Base-by-base conservation (phyloP, 345 rosid genomes). In the Hirschfeldia incana region DNA sequence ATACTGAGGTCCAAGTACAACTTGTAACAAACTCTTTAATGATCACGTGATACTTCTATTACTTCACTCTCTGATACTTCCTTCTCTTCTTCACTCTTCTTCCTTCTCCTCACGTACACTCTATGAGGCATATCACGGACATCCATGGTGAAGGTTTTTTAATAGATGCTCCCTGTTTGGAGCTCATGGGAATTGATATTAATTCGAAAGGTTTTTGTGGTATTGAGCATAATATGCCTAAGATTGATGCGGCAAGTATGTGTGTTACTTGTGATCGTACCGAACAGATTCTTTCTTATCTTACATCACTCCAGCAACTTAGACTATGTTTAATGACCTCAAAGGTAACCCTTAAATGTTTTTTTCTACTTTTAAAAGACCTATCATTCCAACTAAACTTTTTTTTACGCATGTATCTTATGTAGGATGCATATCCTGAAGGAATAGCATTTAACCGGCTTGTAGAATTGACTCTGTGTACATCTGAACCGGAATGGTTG, bases 81-180 rank as follows among this genome's bases (percentile, higher is more conserved):
- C n/a, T n/a, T n/a, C n/a, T n/a, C n/a, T n/a, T n/a, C n/a, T n/a
- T n/a, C n/a, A n/a, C n/a, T n/a, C n/a, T n/a, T n/a, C n/a, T n/a
- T n/a, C n/a, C n/a, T n/a, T n/a, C n/a, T n/a, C n/a, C n/a, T n/a
- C n/a, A n/a, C n/a, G n/a, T n/a, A n/a, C n/a, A n/a, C n/a, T n/a
- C n/a, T n/a, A n/a, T n/a, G n/a, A n/a, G n/a, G n/a, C n/a, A n/a
- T n/a, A n/a, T n/a, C n/a, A n/a, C 1, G 27, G 68, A 33, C 42
- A 6, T 7, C 13, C 2, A n/a, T 33, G 7, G 7, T 65, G n/a
- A 65, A 1, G 70, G 70, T 53, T 4, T 9, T 65, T 4, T 65
- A 4, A 37, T 65, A 65, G 32, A 65, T 65, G 53, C 69, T 65
- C 69, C 69, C 37, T 65, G 9, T 37, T 65, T 65, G 55, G 7